Evolutionary conservation across 2,329 filamentous ascomycete genomes (phyloP).

Genomic region (Pyrenochaeta sp.): DNA sequence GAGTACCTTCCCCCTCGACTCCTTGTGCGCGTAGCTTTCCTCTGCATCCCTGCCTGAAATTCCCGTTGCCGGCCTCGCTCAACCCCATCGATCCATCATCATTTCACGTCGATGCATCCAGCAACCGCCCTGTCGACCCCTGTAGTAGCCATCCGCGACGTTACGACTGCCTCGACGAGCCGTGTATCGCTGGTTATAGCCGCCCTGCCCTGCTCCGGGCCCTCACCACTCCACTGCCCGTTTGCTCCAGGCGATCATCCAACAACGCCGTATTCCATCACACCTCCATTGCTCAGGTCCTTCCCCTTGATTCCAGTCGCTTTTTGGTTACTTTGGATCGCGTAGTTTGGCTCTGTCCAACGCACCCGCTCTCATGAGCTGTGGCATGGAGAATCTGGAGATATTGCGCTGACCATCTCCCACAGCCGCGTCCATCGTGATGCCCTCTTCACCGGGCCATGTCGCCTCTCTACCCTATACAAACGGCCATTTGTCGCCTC

Average conservation of each 20-base stretch:
- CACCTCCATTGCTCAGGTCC: conserved; percentile 44
- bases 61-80: conserved; percentile 35
- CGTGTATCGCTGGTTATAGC: conserved; percentile 18
- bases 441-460: conserved; percentile 69
- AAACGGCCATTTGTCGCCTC: conserved; percentile 72
- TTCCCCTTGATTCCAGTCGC: conserved; percentile 34
- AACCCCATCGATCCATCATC: conserved; percentile 46
- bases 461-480: conserved; percentile 69
- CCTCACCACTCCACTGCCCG: conserved; percentile 29
- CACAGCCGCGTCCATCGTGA: conserved; percentile 69
- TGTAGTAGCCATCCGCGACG: conserved; percentile 16
- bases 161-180: conserved; percentile 20
- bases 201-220: conserved; percentile 29
- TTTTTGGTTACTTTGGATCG: conserved; percentile 54
- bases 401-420: conserved; percentile 54
- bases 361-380: conserved; percentile 45
- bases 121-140: conserved; percentile 26
- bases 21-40: conserved; percentile 29
- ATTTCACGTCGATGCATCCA: conserved; percentile 43
- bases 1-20: conserved; percentile 55
- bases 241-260: conserved; percentile 44
- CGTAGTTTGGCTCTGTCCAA: conserved; percentile 49
- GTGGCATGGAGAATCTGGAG: conserved; percentile 41
- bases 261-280: conserved; percentile 49
- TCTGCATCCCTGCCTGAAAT: conserved; percentile 24